A percentile compares a stretch with the other conserved stretches of the same genome.
Evolutionary conservation across 2,329 filamentous ascomycete genomes (phyloP).

Genomic region (Lojkania enalia): DNA sequence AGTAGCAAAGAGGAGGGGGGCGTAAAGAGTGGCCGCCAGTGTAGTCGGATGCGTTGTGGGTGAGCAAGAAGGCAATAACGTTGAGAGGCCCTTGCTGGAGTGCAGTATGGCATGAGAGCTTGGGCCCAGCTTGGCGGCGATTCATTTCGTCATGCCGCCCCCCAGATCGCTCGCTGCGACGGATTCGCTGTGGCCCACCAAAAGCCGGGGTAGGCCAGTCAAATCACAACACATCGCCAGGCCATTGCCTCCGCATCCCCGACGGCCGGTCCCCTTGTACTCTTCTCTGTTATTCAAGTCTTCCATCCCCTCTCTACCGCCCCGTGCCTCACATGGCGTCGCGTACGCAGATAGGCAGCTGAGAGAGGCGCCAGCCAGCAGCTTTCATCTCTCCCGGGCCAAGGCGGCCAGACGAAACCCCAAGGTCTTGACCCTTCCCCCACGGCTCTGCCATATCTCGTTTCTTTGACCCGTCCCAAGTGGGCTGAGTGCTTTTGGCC

Average conservation of each 20-base stretch:
- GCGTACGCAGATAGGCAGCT: not conserved
- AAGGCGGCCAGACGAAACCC: slow-evolving; percentile 12
- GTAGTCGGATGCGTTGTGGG: slow-evolving; percentile 17
- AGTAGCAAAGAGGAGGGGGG: slow-evolving; percentile 16
- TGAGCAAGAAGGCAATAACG: slow-evolving; percentile 10
- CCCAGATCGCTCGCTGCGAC: not conserved
- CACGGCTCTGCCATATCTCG: not conserved
- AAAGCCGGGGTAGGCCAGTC: not conserved
- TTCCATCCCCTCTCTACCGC: not conserved
- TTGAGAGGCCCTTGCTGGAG: slow-evolving; percentile 1
- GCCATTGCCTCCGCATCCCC: not conserved
- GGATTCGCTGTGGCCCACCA: too few relatives aligned
- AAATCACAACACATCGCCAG: not conserved
- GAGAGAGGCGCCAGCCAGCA: slow-evolving; percentile 2
- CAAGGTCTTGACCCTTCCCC: slow-evolving; percentile 6
- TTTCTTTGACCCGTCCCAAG: not conserved
- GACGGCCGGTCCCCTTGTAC: not conserved
- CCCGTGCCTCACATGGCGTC: slow-evolving; percentile 5
- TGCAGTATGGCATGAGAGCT: slow-evolving; percentile 8
- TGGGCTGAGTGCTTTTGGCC: not conserved
- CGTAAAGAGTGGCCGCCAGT: slow-evolving; percentile 24
- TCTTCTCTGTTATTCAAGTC: not conserved
- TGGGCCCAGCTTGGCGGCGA: slow-evolving; percentile 7
- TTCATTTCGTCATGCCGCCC: too few relatives aligned
- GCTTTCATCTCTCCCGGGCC: slow-evolving; percentile 4